Percentiles rank a stretch among this genome's conserved stretches.
phyloP scores from a whole-genome alignment of 78 protist genomes.

The Tieghemostelium lacteum region DNA sequence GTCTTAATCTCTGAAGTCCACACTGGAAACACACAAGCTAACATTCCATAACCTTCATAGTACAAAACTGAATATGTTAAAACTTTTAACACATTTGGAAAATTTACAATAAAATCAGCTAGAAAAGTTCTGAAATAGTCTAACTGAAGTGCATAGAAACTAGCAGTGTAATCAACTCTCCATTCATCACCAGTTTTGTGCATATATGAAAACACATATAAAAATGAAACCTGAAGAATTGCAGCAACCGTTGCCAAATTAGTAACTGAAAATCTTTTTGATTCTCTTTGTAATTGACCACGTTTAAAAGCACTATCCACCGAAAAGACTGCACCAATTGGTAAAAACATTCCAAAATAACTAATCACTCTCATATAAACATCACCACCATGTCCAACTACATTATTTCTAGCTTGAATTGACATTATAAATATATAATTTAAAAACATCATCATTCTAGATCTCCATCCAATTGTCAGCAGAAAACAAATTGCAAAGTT shows the following conservation, averaged over 20 bases:
- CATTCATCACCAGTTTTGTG: conserved; percentile 82
- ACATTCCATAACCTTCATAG: conserved; percentile 58
- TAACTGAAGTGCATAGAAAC: conserved; percentile 39
- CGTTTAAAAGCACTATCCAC: conserved; percentile 65
- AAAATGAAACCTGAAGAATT: conserved; percentile 45
- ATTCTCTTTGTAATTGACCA: conserved; percentile 23
- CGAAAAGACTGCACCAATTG: conserved; percentile 44
- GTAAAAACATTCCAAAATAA: conserved; percentile 52
- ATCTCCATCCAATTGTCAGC: conserved; percentile 17
- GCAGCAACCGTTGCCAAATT: conserved; percentile 64
- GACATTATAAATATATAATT: conserved; percentile 41
- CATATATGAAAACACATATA: conserved; percentile 55
- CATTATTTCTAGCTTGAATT: conserved; percentile 55
- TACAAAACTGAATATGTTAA: conserved; percentile 29
- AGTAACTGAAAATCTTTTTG: background rate
- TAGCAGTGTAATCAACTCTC: conserved; percentile 67
- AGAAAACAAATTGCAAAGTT: conserved; percentile 21
- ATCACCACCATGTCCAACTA: conserved; percentile 73
- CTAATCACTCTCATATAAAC: conserved; percentile 40
- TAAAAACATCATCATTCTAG: conserved; percentile 52
- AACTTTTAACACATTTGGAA: conserved; percentile 21
- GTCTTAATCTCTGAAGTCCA: conserved; percentile 26
- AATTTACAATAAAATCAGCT: conserved; percentile 25
- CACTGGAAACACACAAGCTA: conserved; percentile 13
- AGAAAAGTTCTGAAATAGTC: conserved; percentile 61